Evolutionary conservation across 2,329 filamentous ascomycete genomes (phyloP), one percentile per base, ranked within the genome.

Genomic region (Diaporthe sp.): DNA sequence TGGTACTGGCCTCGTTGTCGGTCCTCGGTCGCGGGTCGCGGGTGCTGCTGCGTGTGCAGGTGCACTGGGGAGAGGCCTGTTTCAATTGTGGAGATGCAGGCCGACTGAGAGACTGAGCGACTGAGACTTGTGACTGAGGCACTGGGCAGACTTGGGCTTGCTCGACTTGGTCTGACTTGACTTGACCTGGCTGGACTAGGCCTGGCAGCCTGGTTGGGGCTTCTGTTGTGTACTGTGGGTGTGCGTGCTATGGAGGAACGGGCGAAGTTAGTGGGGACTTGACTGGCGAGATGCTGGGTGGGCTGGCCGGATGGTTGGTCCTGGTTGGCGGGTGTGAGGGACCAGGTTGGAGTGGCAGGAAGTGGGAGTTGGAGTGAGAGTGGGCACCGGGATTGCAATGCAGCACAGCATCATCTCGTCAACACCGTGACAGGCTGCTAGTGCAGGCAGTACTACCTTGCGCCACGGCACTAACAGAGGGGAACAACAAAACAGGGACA

Each of bases 1-100:
- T 60, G 49, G 53, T 74, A 68, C 31, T 70, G 65, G 65, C 34
- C 65, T 70, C 17, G 49, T 49, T 47, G 49, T 37, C 39, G 72
- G 47, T 53, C 39, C 51, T 57, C 28, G 58, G 57, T 39, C 28
- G 47, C 60, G 61, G 68, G 57, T 34, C 34, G 60, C 22, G 37
- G 58, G 37, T 28, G 58, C 31, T 8, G 34, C 8, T 60, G 34
- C 51, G 13, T 15, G 51, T 55, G 51, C 51, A 55, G 71, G 58
- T 55, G 71, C 20, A 60, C 61, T 20, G n/a, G 65, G 61, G 49
- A 70, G 65, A 70, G 65, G 65, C 65, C 65, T 39, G 65, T 70
- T 55, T 70, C 47, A 37, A 55, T 22, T 53, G 49, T 70, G 65
- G 65, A 55, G 47, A 42, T 47, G 5, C 22, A 20, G 49, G 65